phyloP scores from a whole-genome alignment of 2,329 filamentous ascomycete species.

The Penicillium hordei region DNA sequence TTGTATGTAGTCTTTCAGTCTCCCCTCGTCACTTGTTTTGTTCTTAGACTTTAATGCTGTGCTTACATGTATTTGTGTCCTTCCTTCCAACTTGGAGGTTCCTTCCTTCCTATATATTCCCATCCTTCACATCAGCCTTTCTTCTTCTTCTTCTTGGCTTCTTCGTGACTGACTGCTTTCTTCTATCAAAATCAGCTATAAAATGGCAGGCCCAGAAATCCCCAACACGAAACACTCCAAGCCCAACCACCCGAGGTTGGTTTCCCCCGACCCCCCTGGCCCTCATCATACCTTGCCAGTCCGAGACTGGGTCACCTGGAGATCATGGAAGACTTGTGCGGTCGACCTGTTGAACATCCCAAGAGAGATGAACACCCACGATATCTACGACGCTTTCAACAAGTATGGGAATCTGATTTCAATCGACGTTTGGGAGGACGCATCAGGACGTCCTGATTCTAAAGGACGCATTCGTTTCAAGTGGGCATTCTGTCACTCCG shows the following conservation, averaged over 20 bases:
- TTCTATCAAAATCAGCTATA: neutral
- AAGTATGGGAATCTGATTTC: constrained; percentile 54
- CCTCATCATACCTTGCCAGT: constrained; percentile 10
- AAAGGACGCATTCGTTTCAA: constrained; percentile 57
- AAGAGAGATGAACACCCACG: constrained; percentile 33
- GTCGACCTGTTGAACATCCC: constrained; percentile 41
- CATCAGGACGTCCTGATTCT: constrained; percentile 40
- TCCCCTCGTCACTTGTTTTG: neutral
- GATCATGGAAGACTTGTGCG: constrained; percentile 39
- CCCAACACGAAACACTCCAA: neutral
- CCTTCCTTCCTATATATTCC: neutral
- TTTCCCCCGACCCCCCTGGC: too few species aligned
- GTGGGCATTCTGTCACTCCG: constrained; percentile 19
- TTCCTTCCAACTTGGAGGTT: neutral
- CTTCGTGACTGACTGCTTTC: neutral
- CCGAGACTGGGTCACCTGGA: constrained; percentile 32
- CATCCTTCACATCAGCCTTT: neutral
- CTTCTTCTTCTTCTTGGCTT: neutral
- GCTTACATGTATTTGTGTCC: too few species aligned
- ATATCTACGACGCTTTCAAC: constrained; percentile 55
- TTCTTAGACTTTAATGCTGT: neutral
- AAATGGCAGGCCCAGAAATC: neutral
- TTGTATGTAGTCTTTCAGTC: neutral
- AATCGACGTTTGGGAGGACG: constrained; percentile 57
- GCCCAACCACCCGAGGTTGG: neutral